Evolutionary conservation across 306 rosid genomes (phyloP).

Genomic region (Neltuma alba): DNA sequence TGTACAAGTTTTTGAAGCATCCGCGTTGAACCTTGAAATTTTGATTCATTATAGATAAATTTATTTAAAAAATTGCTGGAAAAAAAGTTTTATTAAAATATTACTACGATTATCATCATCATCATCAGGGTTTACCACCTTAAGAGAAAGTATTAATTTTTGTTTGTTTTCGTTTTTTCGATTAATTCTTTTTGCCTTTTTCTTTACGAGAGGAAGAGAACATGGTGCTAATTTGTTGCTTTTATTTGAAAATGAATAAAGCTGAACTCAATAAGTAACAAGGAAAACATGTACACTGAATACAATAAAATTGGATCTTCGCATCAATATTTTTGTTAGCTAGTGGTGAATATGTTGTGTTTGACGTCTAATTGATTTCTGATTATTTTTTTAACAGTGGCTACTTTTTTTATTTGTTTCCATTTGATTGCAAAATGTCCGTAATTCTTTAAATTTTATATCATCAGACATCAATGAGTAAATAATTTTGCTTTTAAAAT

Average conservation of each 20-base stretch:
- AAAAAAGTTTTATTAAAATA: not conserved
- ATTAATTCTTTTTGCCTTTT: not conserved
- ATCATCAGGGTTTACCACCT: too few relatives aligned
- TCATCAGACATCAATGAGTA: not conserved
- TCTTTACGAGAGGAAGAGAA: not conserved
- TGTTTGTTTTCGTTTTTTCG: not conserved
- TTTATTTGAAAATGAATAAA: not conserved
- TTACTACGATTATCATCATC: too few relatives aligned
- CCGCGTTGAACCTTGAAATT: not conserved
- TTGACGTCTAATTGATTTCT: conserved; percentile 12
- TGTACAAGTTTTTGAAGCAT: not conserved
- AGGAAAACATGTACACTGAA: not conserved
- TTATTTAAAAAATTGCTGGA: too few relatives aligned
- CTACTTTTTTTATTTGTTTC: not conserved
- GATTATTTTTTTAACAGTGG: not conserved
- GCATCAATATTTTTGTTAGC: conserved; percentile 4
- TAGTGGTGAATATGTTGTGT: conserved; percentile 21
- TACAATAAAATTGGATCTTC: conserved; percentile 1
- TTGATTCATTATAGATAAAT: not conserved
- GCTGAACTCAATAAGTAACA: not conserved
- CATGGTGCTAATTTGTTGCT: not conserved
- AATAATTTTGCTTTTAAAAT: not conserved
- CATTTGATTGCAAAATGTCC: not conserved
- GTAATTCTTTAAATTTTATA: not conserved
- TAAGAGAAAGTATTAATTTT: not conserved